Evolutionary conservation across 2,329 filamentous ascomycete species (phyloP).

Genomic region (Hymenoscyphus scutula): DNA sequence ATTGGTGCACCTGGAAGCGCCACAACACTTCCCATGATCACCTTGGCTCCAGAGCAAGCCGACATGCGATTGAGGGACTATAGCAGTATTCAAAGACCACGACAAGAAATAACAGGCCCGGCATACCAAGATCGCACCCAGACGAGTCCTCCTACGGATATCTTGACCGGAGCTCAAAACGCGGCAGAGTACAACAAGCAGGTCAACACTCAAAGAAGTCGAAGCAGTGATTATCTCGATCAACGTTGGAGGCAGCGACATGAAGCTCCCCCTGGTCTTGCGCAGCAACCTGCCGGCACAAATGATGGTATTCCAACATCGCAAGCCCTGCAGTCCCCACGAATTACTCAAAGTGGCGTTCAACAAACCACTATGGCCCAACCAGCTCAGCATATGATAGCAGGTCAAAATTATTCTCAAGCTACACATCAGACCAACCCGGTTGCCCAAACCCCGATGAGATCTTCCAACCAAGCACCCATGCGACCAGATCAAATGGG

Average conservation of each 20-base stretch:
- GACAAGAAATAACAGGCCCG: conserved; percentile 85
- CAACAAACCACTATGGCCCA: conserved; percentile 51
- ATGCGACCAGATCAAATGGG: conserved; percentile 59
- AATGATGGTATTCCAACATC: conserved; percentile 47
- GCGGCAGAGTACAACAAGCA: conserved; percentile 88
- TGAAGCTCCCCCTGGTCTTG: conserved; percentile 61
- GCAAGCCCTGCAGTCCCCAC: conserved; percentile 57
- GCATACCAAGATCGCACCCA: conserved; percentile 86
- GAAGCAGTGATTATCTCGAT: conserved; percentile 76
- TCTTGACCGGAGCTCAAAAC: conserved; percentile 82
- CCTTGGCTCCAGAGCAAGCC: conserved; percentile 73
- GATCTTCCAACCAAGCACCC: conserved; percentile 62
- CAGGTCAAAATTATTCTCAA: conserved; percentile 63
- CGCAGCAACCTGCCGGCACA: conserved; percentile 38
- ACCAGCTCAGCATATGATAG: conserved; percentile 44
- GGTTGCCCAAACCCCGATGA: conserved; percentile 70
- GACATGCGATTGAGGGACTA: conserved; percentile 79
- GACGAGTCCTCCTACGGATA: conserved; percentile 71
- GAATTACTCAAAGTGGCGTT: conserved; percentile 52
- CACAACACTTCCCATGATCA: conserved; percentile 80
- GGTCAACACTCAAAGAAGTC: conserved; percentile 74
- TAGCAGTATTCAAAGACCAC: conserved; percentile 75
- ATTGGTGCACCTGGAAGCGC: conserved; percentile 63
- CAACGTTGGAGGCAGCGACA: conserved; percentile 80
- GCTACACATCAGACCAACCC: conserved; percentile 70